These are phyloP conservation scores for Exophiala sp. DNA, from an alignment of 2,329 filamentous ascomycete species.

Conservation along the genomic window DNA sequence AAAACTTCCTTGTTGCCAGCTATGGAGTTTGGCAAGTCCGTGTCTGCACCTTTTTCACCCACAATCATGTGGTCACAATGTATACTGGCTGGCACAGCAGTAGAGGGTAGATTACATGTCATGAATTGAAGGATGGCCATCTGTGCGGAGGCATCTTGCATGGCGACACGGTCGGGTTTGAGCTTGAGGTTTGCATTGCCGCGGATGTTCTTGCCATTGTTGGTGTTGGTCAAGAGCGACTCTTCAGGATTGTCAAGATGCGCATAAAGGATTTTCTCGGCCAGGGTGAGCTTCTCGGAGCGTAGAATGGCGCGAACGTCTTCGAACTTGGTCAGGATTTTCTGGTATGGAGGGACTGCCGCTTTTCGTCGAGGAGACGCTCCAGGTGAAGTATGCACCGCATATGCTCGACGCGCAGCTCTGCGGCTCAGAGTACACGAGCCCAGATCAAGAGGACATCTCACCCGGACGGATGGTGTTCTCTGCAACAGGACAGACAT, in stretches of 20 bases:
- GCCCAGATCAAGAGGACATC: slow-evolving; percentile 24
- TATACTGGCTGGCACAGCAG: slow-evolving; percentile 92
- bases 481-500: slow-evolving; percentile 22
- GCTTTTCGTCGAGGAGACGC: slow-evolving; percentile 20
- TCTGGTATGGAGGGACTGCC: slow-evolving; percentile 73
- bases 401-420: slow-evolving; percentile 20
- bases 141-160: slow-evolving; percentile 98
- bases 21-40: slow-evolving; percentile 80
- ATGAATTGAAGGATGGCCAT: slow-evolving; percentile 99
- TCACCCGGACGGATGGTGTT: slow-evolving; percentile 14
- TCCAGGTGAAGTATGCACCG: slow-evolving; percentile 17
- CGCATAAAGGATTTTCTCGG: slow-evolving; percentile 97
- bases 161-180: slow-evolving; percentile 94
- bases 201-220: slow-evolving; percentile 78
- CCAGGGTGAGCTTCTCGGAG: slow-evolving; percentile 69
- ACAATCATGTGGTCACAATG: slow-evolving; percentile 99
- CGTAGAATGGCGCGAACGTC: slow-evolving; percentile 73
- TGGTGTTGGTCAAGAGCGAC: slow-evolving; percentile 75
- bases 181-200: slow-evolving; percentile 92
- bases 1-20: slow-evolving; percentile 95
- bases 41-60: slow-evolving; percentile 81
- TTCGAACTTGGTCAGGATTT: slow-evolving; percentile 71
- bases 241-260: slow-evolving; percentile 89
- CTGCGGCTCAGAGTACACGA: slow-evolving; percentile 2
- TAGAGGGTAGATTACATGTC: slow-evolving; percentile 84